Conservation (phyloP, 2,329 filamentous ascomycete species). For the Aspergillus sp. region DNA sequence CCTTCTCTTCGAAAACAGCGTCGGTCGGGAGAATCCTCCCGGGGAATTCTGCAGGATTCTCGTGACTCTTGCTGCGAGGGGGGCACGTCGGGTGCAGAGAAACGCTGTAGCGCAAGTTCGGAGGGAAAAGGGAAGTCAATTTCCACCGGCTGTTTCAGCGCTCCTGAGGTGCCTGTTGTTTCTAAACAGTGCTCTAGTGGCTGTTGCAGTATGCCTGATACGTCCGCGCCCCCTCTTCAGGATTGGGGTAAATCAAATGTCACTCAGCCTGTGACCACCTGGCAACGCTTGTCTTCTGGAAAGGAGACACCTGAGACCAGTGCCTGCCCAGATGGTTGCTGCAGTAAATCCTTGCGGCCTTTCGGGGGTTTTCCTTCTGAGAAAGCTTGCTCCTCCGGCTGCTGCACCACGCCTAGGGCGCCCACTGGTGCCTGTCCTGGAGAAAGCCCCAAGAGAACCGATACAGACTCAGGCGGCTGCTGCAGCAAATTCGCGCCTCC, state of each 20-base stretch:
- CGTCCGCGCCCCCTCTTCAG: neutral
- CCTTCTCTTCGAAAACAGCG: neutral
- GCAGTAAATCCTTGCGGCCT: neutral
- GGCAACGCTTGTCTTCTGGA: no score
- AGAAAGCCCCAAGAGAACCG: no score
- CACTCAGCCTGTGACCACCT: no score
- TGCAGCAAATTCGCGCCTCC: no score
- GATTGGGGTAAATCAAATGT: no score
- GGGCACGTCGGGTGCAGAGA: neutral
- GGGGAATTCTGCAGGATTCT: constrained; percentile 7
- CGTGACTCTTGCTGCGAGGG: constrained; percentile 11
- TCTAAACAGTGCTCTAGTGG: neutral
- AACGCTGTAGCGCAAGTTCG: neutral
- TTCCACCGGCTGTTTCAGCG: neutral
- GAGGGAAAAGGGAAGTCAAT: neutral
- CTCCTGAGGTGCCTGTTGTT: neutral
- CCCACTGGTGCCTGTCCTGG: no score
- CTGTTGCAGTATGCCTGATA: neutral
- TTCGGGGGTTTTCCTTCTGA: neutral
- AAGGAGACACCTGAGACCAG: neutral
- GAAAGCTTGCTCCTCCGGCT: no score
- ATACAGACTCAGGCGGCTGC: no score
- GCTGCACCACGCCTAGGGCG: no score
- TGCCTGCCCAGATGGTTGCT: neutral
- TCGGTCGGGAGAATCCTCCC: constrained; percentile 7